Evolutionary conservation across 192 early-diverging fungal genomes (phyloP).

Genomic region (Coemansia sp.): DNA sequence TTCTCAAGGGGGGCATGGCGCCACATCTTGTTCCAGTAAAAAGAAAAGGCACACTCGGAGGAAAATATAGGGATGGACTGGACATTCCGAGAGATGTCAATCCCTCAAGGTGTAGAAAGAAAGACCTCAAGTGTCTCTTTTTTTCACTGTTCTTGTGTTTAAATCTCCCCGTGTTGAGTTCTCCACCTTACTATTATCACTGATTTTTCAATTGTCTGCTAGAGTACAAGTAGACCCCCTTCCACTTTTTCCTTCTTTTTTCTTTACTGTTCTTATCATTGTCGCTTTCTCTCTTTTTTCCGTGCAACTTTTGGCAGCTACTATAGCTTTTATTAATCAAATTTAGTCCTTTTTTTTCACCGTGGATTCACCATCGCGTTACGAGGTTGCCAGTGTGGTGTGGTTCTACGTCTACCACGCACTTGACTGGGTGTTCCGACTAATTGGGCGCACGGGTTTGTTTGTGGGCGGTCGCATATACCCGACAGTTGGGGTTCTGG

Average conservation of each 20-base stretch:
- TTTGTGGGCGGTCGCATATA: conserved; percentile 21
- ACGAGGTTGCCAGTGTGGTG: conserved; percentile 42
- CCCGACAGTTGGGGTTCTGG: conserved; percentile 20
- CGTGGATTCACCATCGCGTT: conserved; percentile 38
- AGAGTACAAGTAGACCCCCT: too few species aligned
- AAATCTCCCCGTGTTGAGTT: neutral
- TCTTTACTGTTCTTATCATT: conserved; percentile 2
- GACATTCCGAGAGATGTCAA: neutral
- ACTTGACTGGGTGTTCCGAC: conserved; percentile 41
- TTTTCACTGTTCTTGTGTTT: neutral
- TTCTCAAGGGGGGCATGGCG: too few species aligned
- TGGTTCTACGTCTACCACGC: conserved; percentile 51
- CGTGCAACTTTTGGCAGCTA: too few species aligned
- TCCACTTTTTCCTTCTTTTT: conserved; percentile 1
- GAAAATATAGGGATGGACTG: neutral
- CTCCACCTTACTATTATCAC: neutral
- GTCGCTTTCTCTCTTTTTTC: neutral
- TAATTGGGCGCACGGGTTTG: conserved; percentile 23
- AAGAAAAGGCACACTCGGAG: neutral
- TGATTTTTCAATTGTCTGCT: conserved; percentile 2
- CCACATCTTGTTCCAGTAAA: too few species aligned
- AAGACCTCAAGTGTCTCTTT: neutral
- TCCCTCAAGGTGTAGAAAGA: neutral
- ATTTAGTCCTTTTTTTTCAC: neutral
- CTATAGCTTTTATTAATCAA: neutral